Base-by-base conservation (phyloP, 257 asterid species). In the Ajuga chamaepitys region DNA sequence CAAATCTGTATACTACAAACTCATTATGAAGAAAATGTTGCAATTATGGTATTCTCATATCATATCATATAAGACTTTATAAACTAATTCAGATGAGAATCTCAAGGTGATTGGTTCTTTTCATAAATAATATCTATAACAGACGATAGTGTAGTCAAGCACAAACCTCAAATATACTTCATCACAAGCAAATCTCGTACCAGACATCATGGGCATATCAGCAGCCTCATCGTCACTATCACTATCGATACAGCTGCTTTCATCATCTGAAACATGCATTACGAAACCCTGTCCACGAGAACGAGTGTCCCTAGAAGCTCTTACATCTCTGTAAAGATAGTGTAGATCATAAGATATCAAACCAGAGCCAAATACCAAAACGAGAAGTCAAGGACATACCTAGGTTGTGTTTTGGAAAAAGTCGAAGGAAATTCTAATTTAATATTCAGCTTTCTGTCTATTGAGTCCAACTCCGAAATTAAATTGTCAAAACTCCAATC, bases 401-500 rank as follows among this genome's bases (percentile, higher is more conserved):
- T 77, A n/a, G 88, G 78, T 47, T 67, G 77, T 0, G 37, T 72
- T 73, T 83, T 84, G 48, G 82, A 64, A 68, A 82, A 79, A 16
- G 89, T 76, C 20, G 69, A 51, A 4, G 86, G 71, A 73, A 75
- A 64, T 50, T 75, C 73, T 30, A 74, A 64, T 51, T 62, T 57
- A 13, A 35, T 56, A 61, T 63, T 76, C 45, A 71, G 76, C 75
- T 64, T 77, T 42, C 80, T 77, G 64, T 91, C 85, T 26, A 83
- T 81, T 8, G 80, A 72, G 28, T 78, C 77, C 20, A 89, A 85
- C 82, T 92, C 97, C 11, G 58, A 70, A 3, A 87, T 62, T 71
- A 92, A 80, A 66, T 75, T 76, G 62, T 86, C 89, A 12, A 88
- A 83, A 58, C 83, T 91, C 94, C 96, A 91, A 77, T 91, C 95